These are phyloP conservation scores for Pseudocercospora pini-densiflorae DNA, from an alignment of 2,329 filamentous ascomycete genomes.

Conservation along the genomic window DNA sequence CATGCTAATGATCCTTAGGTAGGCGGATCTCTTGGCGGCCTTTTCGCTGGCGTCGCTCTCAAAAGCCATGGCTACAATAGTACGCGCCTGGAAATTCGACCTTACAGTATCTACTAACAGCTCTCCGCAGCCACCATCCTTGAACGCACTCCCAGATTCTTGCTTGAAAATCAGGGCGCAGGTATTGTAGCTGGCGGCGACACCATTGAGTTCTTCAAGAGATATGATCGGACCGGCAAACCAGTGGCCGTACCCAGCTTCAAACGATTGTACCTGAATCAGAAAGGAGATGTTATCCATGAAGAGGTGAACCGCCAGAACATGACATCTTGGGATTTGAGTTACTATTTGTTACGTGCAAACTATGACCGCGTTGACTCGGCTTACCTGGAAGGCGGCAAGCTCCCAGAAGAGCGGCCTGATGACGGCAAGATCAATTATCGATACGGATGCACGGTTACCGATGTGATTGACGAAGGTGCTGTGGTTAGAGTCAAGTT, in stretches of 20 bases:
- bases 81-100: not conserved
- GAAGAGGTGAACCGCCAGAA: slow-evolving; percentile 44
- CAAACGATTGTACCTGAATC: slow-evolving; percentile 34
- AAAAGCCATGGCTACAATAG: slow-evolving; percentile 37
- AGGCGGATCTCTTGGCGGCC: slow-evolving; percentile 37
- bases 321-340: slow-evolving; percentile 55
- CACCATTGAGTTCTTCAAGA: slow-evolving; percentile 48
- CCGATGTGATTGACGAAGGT: slow-evolving; percentile 34
- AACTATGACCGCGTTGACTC: slow-evolving; percentile 50
- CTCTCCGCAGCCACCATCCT: slow-evolving; percentile 30
- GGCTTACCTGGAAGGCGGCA: slow-evolving; percentile 36
- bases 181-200: slow-evolving; percentile 54
- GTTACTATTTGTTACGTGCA: slow-evolving; percentile 51
- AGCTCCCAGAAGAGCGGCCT: slow-evolving; percentile 24
- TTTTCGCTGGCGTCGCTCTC: slow-evolving; percentile 35
- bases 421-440: slow-evolving; percentile 35
- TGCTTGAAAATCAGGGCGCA: slow-evolving; percentile 54
- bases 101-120: not conserved
- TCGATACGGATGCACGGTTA: slow-evolving; percentile 40
- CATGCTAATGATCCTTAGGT: slow-evolving; percentile 24
- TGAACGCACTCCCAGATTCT: slow-evolving; percentile 46
- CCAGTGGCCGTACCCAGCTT: slow-evolving; percentile 34
- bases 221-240: slow-evolving; percentile 48
- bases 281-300: slow-evolving; percentile 34
- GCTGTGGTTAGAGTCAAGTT: slow-evolving; percentile 35